Conservation (phyloP, 2,329 filamentous ascomycete species). For the Teratosphaeria destructans region DNA sequence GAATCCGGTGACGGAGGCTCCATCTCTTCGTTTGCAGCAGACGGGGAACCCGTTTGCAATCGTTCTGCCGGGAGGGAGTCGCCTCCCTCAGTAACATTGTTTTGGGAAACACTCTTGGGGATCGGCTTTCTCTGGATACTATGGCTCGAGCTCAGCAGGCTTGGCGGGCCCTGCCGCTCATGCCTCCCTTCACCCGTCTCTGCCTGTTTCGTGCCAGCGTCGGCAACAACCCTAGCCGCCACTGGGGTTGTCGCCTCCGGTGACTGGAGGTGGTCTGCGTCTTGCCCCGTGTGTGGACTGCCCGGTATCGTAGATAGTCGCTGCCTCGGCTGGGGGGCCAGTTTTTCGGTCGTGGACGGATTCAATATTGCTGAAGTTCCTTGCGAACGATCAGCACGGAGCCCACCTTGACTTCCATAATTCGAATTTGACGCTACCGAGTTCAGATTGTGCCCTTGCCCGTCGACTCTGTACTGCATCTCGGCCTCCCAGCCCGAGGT, state of each 20-base stretch:
- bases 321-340: slow-evolving; percentile 13
- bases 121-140: slow-evolving; percentile 22
- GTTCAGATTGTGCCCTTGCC: not conserved
- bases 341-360: slow-evolving; percentile 1
- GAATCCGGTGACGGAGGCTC: slow-evolving; percentile 13
- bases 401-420: slow-evolving; percentile 23
- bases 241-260: not conserved
- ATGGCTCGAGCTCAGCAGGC: slow-evolving; percentile 15
- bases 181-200: not conserved
- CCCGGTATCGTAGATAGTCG: slow-evolving; percentile 37
- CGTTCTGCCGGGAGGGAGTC: slow-evolving; percentile 1
- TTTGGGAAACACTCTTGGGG: slow-evolving; percentile 5
- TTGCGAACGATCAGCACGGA: slow-evolving; percentile 22
- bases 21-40: slow-evolving; percentile 2
- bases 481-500: slow-evolving; percentile 5
- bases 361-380: slow-evolving; percentile 8
- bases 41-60: not conserved
- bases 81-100: slow-evolving; percentile 3
- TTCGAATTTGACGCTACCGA: slow-evolving; percentile 18
- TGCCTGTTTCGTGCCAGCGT: not conserved
- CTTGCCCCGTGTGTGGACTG: slow-evolving; percentile 32
- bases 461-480: slow-evolving; percentile 4
- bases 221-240: not conserved
- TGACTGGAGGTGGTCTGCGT: slow-evolving; percentile 16
- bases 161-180: slow-evolving; percentile 3